Evolutionary conservation across 257 asterid genomes (phyloP).

Genomic region (Scutellaria minor): DNA sequence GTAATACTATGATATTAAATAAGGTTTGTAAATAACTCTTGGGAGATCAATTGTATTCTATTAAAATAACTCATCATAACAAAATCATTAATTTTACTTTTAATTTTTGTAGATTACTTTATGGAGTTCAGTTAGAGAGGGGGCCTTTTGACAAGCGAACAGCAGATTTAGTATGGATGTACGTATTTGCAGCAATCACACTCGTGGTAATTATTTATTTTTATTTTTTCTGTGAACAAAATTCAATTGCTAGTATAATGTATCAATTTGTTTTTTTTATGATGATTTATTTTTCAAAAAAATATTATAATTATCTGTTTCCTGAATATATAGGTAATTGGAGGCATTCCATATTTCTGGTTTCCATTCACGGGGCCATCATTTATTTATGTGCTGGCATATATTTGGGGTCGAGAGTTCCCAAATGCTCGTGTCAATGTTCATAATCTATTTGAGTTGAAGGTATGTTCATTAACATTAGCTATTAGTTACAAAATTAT

Average conservation of each 20-base stretch:
- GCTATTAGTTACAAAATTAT: background rate
- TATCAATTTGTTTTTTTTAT: too few species aligned
- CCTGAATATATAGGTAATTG: conserved; percentile 37
- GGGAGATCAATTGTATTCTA: background rate
- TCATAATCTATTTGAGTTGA: conserved; percentile 52
- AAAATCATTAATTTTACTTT: background rate
- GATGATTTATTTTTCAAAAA: too few species aligned
- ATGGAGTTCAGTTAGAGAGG: conserved; percentile 57
- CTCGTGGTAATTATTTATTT: conserved; percentile 43
- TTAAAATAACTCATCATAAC: background rate
- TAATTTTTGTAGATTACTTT: conserved; percentile 40
- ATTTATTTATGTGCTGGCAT: conserved; percentile 48
- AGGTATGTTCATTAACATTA: conserved; percentile 38
- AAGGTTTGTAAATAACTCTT: too few species aligned
- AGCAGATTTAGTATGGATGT: conserved; percentile 60
- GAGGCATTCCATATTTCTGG: conserved; percentile 52
- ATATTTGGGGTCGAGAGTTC: conserved; percentile 61
- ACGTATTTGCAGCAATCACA: conserved; percentile 47
- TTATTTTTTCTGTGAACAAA: too few species aligned
- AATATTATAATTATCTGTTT: too few species aligned
- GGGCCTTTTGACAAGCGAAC: conserved; percentile 66
- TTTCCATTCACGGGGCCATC: conserved; percentile 52
- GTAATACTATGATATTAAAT: too few species aligned
- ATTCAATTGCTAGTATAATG: too few species aligned
- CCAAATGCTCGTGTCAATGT: conserved; percentile 57